Evolutionary conservation across 495 filamentous ascomycete species (phyloP), one percentile per base, ranked within the genome.

Genomic region (Penicillium ochrochloron): DNA sequence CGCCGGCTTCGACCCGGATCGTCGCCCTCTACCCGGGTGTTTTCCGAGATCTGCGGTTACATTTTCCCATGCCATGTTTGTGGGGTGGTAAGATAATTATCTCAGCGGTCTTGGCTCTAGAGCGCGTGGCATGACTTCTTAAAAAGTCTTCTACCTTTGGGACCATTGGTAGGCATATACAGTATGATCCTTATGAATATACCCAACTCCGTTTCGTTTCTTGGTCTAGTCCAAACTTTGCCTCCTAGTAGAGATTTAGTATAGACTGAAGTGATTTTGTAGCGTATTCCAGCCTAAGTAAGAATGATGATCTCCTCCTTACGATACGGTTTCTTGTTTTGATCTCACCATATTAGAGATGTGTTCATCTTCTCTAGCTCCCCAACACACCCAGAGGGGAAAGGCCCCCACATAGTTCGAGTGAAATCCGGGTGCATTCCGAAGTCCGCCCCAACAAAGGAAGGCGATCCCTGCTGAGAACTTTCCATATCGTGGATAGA

Each of bases 1-100:
- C 46, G 25, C 57, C 70, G 67, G 70, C 21, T 67, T 59, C 50
- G 59, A 67, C 67, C 70, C 70, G 70, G 41, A 29, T 48, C 29
- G 21, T 50, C 37, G 11, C 11, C 29, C 21, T 8, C 2, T 29
- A 27, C 2, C 42, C 64, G 67, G 70, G 64, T 64, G 62, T 54
- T 60, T 70, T 42, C 67, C 67, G 67, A 57, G 33, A 37, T 19
- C 53, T 37, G 31, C 31, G 11, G 27, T 52, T 52, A 52, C 48
- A 52, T 29, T 21, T 52, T 7, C 25, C n/a, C n/a, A 6, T 23
- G 19, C 11, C 21, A 23, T 10, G 17, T 52, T 31, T 31, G 19
- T 15, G 8, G 23, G 6, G 7, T 23, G 7, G 42, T 23, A 48
- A 48, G n/a, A 48, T 48, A 10, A 48, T 48, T 19, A 9, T 12